These are phyloP conservation scores for Tricholoma saponaceum DNA, from an alignment of 768 basidiomycete species.

Conservation along the genomic window DNA sequence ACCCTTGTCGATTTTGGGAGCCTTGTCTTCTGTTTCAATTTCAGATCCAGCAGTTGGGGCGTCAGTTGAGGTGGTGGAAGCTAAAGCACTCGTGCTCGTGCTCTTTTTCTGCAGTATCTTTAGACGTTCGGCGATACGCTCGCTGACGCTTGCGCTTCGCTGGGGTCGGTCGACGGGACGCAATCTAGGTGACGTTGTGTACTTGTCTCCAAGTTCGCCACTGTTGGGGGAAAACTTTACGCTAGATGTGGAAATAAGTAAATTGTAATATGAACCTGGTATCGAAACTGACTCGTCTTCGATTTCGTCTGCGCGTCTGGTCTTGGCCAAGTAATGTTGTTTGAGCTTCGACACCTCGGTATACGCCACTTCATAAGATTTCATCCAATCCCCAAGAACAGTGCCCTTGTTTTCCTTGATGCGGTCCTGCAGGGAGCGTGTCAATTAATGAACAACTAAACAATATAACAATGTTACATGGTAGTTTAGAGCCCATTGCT, in stretches of 20 bases:
- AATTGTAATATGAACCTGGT: background rate
- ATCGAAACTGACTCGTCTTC: slow-evolving; percentile 79
- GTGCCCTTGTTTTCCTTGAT: slow-evolving; percentile 53
- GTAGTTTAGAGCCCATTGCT: slow-evolving; percentile 73
- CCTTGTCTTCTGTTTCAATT: slow-evolving; percentile 27
- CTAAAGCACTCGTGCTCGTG: slow-evolving; percentile 33
- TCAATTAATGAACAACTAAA: slow-evolving; percentile 7
- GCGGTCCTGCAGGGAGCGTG: slow-evolving; percentile 43
- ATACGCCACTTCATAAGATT: slow-evolving; percentile 65
- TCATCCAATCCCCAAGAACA: slow-evolving; percentile 63
- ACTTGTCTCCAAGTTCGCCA: slow-evolving; percentile 58
- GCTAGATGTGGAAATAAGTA: slow-evolving; percentile 33
- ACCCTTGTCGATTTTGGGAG: slow-evolving; percentile 73
- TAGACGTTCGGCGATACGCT: slow-evolving; percentile 80
- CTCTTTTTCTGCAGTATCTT: slow-evolving; percentile 71
- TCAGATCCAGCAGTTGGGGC: slow-evolving; percentile 23
- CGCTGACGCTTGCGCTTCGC: slow-evolving; percentile 77
- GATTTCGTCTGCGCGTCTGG: slow-evolving; percentile 82
- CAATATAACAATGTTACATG: slow-evolving; percentile 39
- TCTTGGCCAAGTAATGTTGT: slow-evolving; percentile 72
- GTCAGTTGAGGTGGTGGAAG: slow-evolving; percentile 27
- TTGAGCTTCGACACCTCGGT: slow-evolving; percentile 71
- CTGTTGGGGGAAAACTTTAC: slow-evolving; percentile 82
- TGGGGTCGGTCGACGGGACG: slow-evolving; percentile 57
- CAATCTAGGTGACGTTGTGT: slow-evolving; percentile 75